These are phyloP conservation scores for Mycena venus DNA, from an alignment of 768 basidiomycete genomes.

Conservation along the genomic window DNA sequence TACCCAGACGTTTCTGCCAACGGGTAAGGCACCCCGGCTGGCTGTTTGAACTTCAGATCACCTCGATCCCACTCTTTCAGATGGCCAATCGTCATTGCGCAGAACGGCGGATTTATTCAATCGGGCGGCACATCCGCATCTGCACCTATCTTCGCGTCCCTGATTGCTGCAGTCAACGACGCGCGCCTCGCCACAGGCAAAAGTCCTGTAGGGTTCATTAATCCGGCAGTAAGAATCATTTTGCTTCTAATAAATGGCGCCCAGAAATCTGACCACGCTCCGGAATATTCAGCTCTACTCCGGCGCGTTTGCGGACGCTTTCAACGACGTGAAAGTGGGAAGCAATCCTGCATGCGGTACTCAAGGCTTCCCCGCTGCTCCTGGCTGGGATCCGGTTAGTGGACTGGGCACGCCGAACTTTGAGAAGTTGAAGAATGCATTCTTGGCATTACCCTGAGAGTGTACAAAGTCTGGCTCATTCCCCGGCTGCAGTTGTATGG, in stretches of 20 bases:
- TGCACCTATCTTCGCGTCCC: slow-evolving; percentile 60
- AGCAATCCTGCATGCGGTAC: slow-evolving; percentile 57
- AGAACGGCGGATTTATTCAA: not conserved
- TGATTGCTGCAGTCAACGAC: slow-evolving; percentile 66
- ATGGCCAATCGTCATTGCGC: not conserved
- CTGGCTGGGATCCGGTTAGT: too few relatives aligned
- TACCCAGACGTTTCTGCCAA: not conserved
- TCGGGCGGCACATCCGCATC: slow-evolving; percentile 60
- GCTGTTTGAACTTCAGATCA: not conserved
- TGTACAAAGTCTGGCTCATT: too few relatives aligned
- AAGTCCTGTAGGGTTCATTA: slow-evolving; percentile 62
- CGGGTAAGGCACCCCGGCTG: not conserved
- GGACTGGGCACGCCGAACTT: too few relatives aligned
- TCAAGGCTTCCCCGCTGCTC: slow-evolving; percentile 48
- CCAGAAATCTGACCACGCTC: too few relatives aligned
- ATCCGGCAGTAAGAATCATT: slow-evolving; percentile 40
- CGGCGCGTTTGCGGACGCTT: slow-evolving; percentile 50
- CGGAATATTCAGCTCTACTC: slow-evolving; percentile 66
- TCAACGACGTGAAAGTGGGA: slow-evolving; percentile 63
- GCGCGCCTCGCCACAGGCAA: slow-evolving; percentile 58
- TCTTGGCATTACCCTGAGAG: too few relatives aligned
- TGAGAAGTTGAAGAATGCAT: too few relatives aligned
- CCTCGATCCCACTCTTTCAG: not conserved
- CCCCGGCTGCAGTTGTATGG: too few relatives aligned
- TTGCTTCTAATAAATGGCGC: too few relatives aligned